Evolutionary conservation across 805 yeast species (phyloP).

Genomic region (Nakazawaea holstii): DNA sequence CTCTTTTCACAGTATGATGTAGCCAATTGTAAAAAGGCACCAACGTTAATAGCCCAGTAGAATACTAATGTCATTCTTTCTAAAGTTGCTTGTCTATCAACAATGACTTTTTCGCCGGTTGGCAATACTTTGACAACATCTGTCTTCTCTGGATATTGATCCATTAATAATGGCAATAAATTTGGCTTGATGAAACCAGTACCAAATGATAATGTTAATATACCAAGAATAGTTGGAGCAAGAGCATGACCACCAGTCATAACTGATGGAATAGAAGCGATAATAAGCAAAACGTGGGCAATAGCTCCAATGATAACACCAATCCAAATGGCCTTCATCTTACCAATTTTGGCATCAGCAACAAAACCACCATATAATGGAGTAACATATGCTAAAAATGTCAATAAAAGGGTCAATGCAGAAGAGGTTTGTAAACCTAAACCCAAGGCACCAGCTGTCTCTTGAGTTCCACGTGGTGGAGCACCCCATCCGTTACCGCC

Average conservation of each 20-base stretch:
- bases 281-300: slow-evolving; percentile 41
- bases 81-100: slow-evolving; percentile 38
- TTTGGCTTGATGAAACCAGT: slow-evolving; percentile 54
- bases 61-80: slow-evolving; percentile 36
- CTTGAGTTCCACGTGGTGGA: slow-evolving; percentile 25
- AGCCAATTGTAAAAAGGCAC: slow-evolving; percentile 48
- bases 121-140: slow-evolving; percentile 53
- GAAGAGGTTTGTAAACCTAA: slow-evolving; percentile 39
- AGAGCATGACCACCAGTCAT: slow-evolving; percentile 33
- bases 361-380: slow-evolving; percentile 50
- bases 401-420: slow-evolving; percentile 40
- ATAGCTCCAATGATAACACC: slow-evolving; percentile 43
- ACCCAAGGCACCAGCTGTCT: slow-evolving; percentile 45
- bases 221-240: slow-evolving; percentile 36
- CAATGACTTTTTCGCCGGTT: slow-evolving; percentile 61
- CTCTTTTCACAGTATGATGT: slow-evolving; percentile 46
- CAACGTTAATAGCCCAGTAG: slow-evolving; percentile 52
- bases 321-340: slow-evolving; percentile 41
- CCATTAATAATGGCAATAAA: slow-evolving; percentile 43
- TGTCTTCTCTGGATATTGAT: slow-evolving; percentile 58
- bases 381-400: slow-evolving; percentile 43
- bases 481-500: slow-evolving; percentile 43
- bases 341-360: slow-evolving; percentile 44
- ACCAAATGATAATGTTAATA: slow-evolving; percentile 35
- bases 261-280: slow-evolving; percentile 43